Evolutionary conservation across 2,329 filamentous ascomycete genomes (phyloP).

Genomic region (Lecanosticta acicola): DNA sequence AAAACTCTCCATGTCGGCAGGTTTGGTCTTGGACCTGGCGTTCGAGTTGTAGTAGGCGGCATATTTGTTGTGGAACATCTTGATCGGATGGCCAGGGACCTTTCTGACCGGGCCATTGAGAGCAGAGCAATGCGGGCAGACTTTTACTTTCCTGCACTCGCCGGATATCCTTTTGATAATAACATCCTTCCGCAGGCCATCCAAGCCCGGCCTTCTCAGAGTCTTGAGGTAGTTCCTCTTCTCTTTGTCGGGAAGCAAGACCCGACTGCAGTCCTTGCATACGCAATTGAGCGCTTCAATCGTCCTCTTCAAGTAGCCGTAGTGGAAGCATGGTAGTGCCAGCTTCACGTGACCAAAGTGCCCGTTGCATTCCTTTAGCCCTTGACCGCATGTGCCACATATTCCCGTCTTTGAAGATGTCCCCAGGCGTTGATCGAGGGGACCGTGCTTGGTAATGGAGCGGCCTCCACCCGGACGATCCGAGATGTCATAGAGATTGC

Average conservation of each 20-base stretch:
- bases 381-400: conserved; percentile 78
- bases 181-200: conserved; percentile 77
- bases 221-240: conserved; percentile 72
- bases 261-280: conserved; percentile 84
- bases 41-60: conserved; percentile 82
- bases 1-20: conserved; percentile 74
- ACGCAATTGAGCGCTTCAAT: conserved; percentile 90
- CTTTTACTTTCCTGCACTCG: conserved; percentile 80
- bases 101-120: conserved; percentile 92
- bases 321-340: conserved; percentile 87
- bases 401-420: conserved; percentile 76
- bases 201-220: conserved; percentile 72
- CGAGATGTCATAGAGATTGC: conserved; percentile 85
- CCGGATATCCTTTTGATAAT: conserved; percentile 85
- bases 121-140: conserved; percentile 72
- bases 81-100: conserved; percentile 71
- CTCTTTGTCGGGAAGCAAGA: conserved; percentile 76
- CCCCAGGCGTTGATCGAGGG: conserved; percentile 81
- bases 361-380: conserved; percentile 78
- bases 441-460: conserved; percentile 71
- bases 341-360: conserved; percentile 93
- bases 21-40: conserved; percentile 75
- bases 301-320: conserved; percentile 91
- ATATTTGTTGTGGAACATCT: conserved; percentile 92
- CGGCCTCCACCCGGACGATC: conserved; percentile 49